Evolutionary conservation across 139 green algal genomes (phyloP), one percentile per base, ranked within the genome.

Genomic region (Chlorella sp.): DNA sequence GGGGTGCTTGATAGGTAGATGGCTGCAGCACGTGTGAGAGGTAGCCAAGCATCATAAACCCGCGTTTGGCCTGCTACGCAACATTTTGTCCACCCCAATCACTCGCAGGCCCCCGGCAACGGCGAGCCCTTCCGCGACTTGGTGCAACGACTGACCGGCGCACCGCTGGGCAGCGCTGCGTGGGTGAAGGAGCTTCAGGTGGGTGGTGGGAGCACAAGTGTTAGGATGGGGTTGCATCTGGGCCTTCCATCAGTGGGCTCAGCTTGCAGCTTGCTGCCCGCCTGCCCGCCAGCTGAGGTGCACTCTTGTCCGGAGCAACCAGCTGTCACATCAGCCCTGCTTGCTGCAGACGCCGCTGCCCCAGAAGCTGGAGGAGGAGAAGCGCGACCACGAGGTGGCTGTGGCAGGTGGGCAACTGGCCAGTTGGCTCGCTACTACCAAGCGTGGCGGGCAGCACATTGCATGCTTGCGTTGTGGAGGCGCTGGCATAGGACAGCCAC

Each of bases 91-190:
- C n/a, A n/a, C n/a, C n/a, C n/a, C n/a, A n/a, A n/a, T 22, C 40
- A 38, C 22, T 20, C 40, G 14, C 54, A 78, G 93, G 62, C 73
- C 68, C 92, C 92, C 5, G 94, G 94, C 73, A 96, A 95, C 84
- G 89, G 89, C 32, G 87, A 91, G 28, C 68, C 89, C 36, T 97
- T 96, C 88, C 86, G 95, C 26, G 89, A 93, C 65, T 85, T 94
- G 51, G 94, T 96, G 46, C 8, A 93, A 80, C 69, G 86, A 32
- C 87, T 95, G 43, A 93, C 87, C 26, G 91, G 87, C 1, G 44
- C 70, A 60, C 91, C 89, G 1, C 82, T 94, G 69, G 65, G 81
- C 1, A 90, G 86, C 7, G 87, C 91, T 36, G 90, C 92, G 24
- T 94, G 90, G 91, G 92, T 94, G 5, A 80, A 81, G 9, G 73